These are phyloP conservation scores for Apophysomyces ossiformis DNA, from an alignment of 371 early-diverging fungal species.

Conservation along the genomic window DNA sequence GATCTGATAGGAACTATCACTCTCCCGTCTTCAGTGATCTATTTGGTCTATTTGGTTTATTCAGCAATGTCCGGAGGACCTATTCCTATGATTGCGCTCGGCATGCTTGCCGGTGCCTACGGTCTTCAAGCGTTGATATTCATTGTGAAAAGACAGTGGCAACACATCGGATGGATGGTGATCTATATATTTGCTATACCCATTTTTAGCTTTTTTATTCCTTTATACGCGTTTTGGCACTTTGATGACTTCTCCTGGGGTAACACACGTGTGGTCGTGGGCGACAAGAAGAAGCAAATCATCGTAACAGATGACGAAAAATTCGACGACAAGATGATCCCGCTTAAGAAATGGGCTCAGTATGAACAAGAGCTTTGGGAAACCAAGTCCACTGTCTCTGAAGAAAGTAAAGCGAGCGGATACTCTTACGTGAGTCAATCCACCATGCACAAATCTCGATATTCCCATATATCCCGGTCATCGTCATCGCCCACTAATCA, in stretches of 20 bases:
- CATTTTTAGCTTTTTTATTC: slow-evolving; percentile 96
- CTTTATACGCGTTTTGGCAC: slow-evolving; percentile 98
- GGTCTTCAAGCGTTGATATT: slow-evolving; percentile 94
- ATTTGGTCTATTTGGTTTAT: slow-evolving; percentile 55
- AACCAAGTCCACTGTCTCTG: slow-evolving; percentile 29
- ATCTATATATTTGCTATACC: slow-evolving; percentile 93
- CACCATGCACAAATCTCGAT: background rate
- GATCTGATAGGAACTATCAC: slow-evolving; percentile 97
- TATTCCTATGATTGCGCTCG: slow-evolving; percentile 70
- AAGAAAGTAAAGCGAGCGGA: slow-evolving; percentile 13
- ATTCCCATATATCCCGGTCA: background rate
- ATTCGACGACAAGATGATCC: slow-evolving; percentile 64
- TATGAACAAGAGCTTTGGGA: slow-evolving; percentile 82
- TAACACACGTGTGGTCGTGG: slow-evolving; percentile 89
- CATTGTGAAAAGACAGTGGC: slow-evolving; percentile 82
- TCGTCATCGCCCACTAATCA: slow-evolving; percentile 88
- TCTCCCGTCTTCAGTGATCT: slow-evolving; percentile 91
- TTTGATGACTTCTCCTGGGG: slow-evolving; percentile 99
- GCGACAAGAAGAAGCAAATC: slow-evolving; percentile 59
- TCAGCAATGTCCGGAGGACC: slow-evolving; percentile 60
- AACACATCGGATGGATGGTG: slow-evolving; percentile 95
- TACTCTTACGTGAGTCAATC: background rate
- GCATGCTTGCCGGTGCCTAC: slow-evolving; percentile 77
- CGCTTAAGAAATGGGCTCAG: slow-evolving; percentile 69
- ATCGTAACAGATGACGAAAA: slow-evolving; percentile 56